Evolutionary conservation across 345 rosid genomes (phyloP), one percentile per base, ranked within the genome.

Genomic region (Populus tremula): DNA sequence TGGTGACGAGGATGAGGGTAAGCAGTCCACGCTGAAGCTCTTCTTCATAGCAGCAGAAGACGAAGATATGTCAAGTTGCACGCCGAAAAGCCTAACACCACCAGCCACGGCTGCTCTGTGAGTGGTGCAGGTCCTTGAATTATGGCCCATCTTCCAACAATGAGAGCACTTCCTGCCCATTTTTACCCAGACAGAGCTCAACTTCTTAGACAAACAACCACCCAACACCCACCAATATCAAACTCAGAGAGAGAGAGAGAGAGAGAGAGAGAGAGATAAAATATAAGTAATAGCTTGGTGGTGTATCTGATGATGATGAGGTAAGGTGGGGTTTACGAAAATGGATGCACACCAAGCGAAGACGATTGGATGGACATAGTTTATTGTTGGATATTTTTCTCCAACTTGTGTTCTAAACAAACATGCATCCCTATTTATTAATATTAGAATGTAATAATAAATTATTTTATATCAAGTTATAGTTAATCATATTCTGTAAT

Each of bases 141-240:
- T 91, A 67, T 91, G 94, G 45, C 94, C 94, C 10, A 72, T 79
- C 86, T 84, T 89, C 63, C 92, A 89, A 67, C 92, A 90, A 71
- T 87, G 91, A 66, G 94, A 90, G 85, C 94, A 90, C 74, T 86
- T 90, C 72, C 94, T 90, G 80, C 90, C 88, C 94, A 90, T 90
- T 72, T 83, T 77, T 72, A 62, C 67, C 78, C 82, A 70, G 83
- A 84, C 84, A 80, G 67, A 72, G 21, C 38, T 12, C 36, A 17
- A 27, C 61, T 80, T 74, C 80, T 72, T 16, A 38, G 53, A 79
- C 77, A 69, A 63, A 79, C 77, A 69, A 63, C 61, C 36, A 43
- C 27, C 68, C 45, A 54, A 47, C 67, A 38, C 54, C 41, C 67
- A 72, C 59, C 59, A 53, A 77, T 67, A 73, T 61, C 72, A 70